These are phyloP conservation scores for Tagetes erecta DNA, from an alignment of 129 eudicot genomes.

Conservation along the genomic window DNA sequence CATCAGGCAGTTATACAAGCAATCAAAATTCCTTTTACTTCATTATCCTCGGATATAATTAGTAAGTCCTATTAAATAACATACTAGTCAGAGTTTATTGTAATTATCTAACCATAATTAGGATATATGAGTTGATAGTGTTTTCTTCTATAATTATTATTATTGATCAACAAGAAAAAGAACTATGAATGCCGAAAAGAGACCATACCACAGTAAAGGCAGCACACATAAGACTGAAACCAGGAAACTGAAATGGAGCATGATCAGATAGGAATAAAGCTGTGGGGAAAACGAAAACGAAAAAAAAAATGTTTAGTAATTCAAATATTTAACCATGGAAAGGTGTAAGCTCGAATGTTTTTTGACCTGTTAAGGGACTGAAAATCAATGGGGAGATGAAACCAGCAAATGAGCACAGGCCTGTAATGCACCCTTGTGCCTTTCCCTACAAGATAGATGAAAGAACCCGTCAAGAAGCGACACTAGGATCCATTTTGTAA, in stretches of 20 bases:
- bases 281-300: conserved; percentile 15
- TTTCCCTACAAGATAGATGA: conserved; percentile 29
- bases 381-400: conserved; percentile 71
- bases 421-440: conserved; percentile 77
- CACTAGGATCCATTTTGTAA: neutral
- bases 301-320: neutral
- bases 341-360: neutral
- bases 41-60: too few relatives aligned
- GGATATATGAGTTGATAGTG: too few relatives aligned
- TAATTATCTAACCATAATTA: too few relatives aligned
- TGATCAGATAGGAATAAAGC: conserved; percentile 71
- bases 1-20: too few relatives aligned
- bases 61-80: too few relatives aligned
- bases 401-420: conserved; percentile 62
- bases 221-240: conserved; percentile 73
- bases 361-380: conserved; percentile 76
- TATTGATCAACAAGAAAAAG: neutral
- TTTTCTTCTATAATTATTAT: too few relatives aligned
- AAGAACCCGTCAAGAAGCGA: conserved; percentile 8
- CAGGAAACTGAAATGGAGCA: conserved; percentile 88
- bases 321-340: conserved; percentile 7
- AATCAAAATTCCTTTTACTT: too few relatives aligned
- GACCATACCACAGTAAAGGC: conserved; percentile 52
- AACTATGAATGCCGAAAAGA: neutral
- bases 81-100: too few relatives aligned